Base-by-base conservation (phyloP, 169 alveolate genomes). In the Plasmodium ovale region DNA sequence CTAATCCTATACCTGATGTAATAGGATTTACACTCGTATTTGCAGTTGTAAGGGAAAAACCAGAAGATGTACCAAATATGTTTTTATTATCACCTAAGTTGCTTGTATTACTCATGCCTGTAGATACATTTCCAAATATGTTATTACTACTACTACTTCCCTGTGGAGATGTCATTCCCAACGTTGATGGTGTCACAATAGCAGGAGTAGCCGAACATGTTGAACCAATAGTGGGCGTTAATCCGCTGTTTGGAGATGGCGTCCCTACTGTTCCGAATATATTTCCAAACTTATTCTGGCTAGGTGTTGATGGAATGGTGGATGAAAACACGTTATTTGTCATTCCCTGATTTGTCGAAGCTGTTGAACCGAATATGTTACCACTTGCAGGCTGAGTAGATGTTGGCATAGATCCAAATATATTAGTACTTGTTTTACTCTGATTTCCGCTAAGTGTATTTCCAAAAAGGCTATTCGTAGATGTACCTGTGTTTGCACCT, bases 321-420 rank as follows among this genome's bases (percentile, higher is more conserved):
- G 90, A 51, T 49, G 84, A 29, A 82, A 82, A 82, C 25, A 82
- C 35, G 23, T 60, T 74, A 59, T 7, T 65, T 31, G 67, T 42
- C 56, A 82, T 51, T n/a, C 64, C 68, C 53, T 69, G 70, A 82
- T 27, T 42, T 65, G 82, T 14, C 12, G 64, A 3, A 31, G 49
- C 14, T 31, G 79, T 31, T 14, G 72, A 25, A 10, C 84, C 82
- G 44, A 82, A 82, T n/a, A 82, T 29, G 21, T 31, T 82, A n/a
- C 62, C 49, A 65, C 64, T 65, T n/a, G 35, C 70, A 29, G 84
- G 67, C n/a, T 69, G 74, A 21, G 88, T 77, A 3, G 54, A 23
- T 77, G 77, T 54, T 77, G 73, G 49, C 35, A 77, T 29, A 27
- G 88, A 31, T 25, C 88, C 88, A 62, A 77, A 77, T 29, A 77